These are phyloP conservation scores for Pseudocercospora fijiensis DNA, from an alignment of 2,329 filamentous ascomycete genomes.

Conservation along the genomic window DNA sequence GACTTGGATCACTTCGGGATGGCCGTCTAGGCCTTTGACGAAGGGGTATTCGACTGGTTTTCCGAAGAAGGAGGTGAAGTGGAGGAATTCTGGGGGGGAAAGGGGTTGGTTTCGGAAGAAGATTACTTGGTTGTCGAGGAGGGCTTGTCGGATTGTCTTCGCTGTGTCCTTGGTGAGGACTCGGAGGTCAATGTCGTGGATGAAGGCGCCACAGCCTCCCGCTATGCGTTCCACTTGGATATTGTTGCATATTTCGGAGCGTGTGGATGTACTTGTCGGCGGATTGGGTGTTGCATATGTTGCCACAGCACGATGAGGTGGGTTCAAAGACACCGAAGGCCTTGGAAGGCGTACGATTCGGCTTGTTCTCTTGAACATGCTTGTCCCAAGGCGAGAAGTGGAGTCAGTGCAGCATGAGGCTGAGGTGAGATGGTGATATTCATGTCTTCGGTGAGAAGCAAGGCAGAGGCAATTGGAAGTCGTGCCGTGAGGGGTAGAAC, in stretches of 20 bases:
- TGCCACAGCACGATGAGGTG: not conserved
- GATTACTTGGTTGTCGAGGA: conserved; percentile 73
- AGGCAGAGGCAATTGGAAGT: not conserved
- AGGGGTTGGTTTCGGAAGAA: conserved; percentile 73
- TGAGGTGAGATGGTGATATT: not conserved
- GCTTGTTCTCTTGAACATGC: not conserved
- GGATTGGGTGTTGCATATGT: not conserved
- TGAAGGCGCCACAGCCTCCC: conserved; percentile 62
- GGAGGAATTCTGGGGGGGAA: conserved; percentile 65
- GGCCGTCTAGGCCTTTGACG: conserved; percentile 28
- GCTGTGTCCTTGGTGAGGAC: conserved; percentile 64
- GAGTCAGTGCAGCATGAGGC: not conserved
- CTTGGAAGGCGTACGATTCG: not conserved
- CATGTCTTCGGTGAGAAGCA: not conserved
- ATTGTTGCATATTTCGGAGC: not conserved
- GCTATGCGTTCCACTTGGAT: not conserved
- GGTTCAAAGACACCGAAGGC: not conserved
- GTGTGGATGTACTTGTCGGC: not conserved
- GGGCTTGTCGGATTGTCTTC: conserved; percentile 69
- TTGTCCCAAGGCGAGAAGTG: not conserved
- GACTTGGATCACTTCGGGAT: conserved; percentile 30
- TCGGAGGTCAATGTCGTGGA: conserved; percentile 68
- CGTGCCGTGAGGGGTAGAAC: not conserved
- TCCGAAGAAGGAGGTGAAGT: conserved; percentile 75
- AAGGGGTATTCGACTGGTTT: conserved; percentile 54